These are phyloP conservation scores for Neurospora terricola DNA, from an alignment of 495 filamentous ascomycete species.

Conservation along the genomic window DNA sequence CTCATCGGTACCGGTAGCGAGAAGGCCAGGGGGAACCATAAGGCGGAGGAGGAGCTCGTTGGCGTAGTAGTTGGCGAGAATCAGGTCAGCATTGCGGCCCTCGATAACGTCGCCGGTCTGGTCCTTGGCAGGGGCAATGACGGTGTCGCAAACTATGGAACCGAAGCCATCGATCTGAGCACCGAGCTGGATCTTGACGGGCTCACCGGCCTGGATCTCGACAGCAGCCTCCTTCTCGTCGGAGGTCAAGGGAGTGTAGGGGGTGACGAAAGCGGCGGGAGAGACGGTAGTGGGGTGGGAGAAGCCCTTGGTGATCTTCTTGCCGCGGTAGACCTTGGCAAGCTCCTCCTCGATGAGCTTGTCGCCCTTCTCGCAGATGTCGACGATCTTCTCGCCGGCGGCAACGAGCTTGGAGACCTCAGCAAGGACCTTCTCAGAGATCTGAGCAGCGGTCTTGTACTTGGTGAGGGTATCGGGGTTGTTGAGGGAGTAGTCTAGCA, in stretches of 20 bases:
- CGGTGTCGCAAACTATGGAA: constrained; percentile 89
- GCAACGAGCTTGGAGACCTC: constrained; percentile 72
- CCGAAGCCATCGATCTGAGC: constrained; percentile 97
- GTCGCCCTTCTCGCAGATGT: constrained; percentile 91
- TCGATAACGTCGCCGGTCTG: constrained; percentile 47
- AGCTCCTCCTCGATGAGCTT: constrained; percentile 89
- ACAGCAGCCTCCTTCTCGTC: constrained; percentile 75
- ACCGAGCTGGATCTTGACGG: constrained; percentile 92
- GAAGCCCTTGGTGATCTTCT: constrained; percentile 90
- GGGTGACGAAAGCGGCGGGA: constrained; percentile 86
- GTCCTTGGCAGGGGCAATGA: constrained; percentile 56
- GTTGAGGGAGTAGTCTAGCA: constrained; percentile 79
- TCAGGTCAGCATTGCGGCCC: constrained; percentile 72
- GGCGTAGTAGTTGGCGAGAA: constrained; percentile 86
- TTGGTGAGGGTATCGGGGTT: constrained; percentile 98
- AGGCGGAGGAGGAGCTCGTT: constrained; percentile 89
- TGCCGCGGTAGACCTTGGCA: constrained; percentile 93
- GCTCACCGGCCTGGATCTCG: constrained; percentile 70
- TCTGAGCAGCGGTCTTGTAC: constrained; percentile 91
- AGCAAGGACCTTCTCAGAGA: constrained; percentile 89
- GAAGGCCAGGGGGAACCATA: constrained; percentile 77
- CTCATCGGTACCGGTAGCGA: constrained; percentile 77
- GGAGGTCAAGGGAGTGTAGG: constrained; percentile 83
- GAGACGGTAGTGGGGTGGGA: constrained; percentile 93
- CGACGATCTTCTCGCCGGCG: constrained; percentile 82